Evolutionary conservation across 495 filamentous ascomycete genomes (phyloP).

Genomic region (Lasiosphaeria ovina): DNA sequence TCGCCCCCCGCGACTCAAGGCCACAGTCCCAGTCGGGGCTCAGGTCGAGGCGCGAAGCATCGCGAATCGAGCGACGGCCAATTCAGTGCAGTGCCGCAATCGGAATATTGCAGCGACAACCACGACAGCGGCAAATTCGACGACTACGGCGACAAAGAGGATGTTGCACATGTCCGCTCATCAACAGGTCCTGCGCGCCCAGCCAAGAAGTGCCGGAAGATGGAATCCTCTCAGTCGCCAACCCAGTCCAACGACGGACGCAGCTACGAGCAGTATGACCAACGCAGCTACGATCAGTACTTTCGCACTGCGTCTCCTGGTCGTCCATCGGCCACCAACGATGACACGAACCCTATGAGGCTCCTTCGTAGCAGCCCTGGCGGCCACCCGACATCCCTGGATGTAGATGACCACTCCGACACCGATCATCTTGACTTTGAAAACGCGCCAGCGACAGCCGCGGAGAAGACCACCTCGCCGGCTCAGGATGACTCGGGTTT

Average conservation of each 20-base stretch:
- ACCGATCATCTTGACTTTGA: constrained; percentile 33
- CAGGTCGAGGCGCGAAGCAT: neutral
- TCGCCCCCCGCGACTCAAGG: neutral
- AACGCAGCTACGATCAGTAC: constrained; percentile 43
- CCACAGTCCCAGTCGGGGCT: neutral
- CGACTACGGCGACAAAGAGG: neutral
- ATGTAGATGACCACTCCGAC: constrained; percentile 35
- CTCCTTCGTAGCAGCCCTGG: constrained; percentile 13
- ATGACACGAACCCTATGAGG: constrained; percentile 1
- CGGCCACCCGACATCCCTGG: constrained; percentile 23
- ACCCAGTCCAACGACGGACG: constrained; percentile 46
- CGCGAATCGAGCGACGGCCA: neutral
- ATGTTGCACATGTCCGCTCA: constrained; percentile 9
- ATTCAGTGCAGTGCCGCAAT: too few relatives aligned
- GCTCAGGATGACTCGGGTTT: constrained; percentile 24
- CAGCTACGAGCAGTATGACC: constrained; percentile 41
- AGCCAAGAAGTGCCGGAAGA: constrained; percentile 13
- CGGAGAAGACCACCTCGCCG: constrained; percentile 12
- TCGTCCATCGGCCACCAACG: neutral
- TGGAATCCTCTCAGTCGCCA: constrained; percentile 36
- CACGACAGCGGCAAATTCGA: neutral
- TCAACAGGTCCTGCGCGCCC: constrained; percentile 8
- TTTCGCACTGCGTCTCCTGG: constrained; percentile 13
- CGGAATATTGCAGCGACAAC: too few relatives aligned
- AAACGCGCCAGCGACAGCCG: constrained; percentile 1